These are phyloP conservation scores for Psidium friedrichsthalianum DNA, from an alignment of 345 rosid species.

Conservation along the genomic window DNA sequence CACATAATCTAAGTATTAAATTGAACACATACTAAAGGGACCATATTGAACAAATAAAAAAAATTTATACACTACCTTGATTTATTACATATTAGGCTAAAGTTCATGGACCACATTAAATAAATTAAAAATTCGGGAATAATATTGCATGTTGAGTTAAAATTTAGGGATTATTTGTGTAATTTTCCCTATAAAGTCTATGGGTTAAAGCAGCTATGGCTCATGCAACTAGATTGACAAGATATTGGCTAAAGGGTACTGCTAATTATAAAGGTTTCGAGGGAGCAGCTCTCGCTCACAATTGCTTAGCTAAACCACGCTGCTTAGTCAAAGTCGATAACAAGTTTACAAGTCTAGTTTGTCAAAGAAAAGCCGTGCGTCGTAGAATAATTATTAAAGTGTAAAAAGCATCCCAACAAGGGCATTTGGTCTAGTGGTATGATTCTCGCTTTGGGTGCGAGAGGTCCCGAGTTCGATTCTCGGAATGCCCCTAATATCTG, in stretches of 20 bases:
- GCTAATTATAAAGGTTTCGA: neutral
- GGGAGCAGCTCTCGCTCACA: neutral
- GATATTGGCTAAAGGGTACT: neutral
- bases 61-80: accelerated
- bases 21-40: no score
- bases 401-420: neutral
- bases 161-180: no score
- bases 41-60: no score
- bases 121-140: no score
- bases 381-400: no score
- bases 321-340: neutral
- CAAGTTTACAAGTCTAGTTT: neutral
- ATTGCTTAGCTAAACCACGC: neutral
- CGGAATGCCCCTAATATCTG: slow-evolving; percentile 42
- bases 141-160: no score
- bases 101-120: no score
- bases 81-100: no score
- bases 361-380: no score
- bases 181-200: no score
- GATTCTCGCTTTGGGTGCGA: slow-evolving; percentile 87
- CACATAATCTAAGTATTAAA: no score
- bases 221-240: neutral
- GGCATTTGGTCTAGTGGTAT: slow-evolving; percentile 2
- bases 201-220: neutral
- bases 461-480: slow-evolving; percentile 91